Percentiles rank a stretch among this genome's conserved stretches.
These are phyloP conservation scores for Geum urbanum DNA, from an alignment of 306 rosid species.

Conservation along the genomic window DNA sequence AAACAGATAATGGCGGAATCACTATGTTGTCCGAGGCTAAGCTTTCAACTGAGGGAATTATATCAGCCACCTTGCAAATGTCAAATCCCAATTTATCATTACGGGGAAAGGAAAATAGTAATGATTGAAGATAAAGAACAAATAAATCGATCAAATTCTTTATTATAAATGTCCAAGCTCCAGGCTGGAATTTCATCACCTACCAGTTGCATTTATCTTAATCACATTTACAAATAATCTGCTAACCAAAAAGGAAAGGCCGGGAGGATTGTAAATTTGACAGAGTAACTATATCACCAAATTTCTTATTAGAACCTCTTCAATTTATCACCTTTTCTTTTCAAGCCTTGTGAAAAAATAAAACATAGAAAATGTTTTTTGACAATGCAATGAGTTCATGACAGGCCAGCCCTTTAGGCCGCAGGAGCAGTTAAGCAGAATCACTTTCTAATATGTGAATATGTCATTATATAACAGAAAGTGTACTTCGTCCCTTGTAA, in stretches of 20 bases:
- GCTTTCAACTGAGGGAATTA: conserved; percentile 68
- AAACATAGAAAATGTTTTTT: too few relatives aligned
- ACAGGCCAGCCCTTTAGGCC: not conserved
- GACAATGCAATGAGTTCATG: too few relatives aligned
- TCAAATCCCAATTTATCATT: conserved; percentile 23
- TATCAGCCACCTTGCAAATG: conserved; percentile 53
- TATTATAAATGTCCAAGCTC: conserved; percentile 2
- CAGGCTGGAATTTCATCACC: not conserved
- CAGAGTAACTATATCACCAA: not conserved
- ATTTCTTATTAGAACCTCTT: not conserved
- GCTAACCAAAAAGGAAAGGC: not conserved
- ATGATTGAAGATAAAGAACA: conserved; percentile 12
- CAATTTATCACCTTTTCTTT: not conserved
- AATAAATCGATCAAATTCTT: conserved; percentile 4
- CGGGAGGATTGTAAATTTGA: not conserved
- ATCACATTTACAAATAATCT: not conserved
- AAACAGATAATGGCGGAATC: conserved; percentile 64
- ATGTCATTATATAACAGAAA: not conserved
- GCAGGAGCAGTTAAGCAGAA: not conserved
- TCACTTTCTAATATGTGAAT: not conserved
- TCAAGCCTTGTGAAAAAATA: too few relatives aligned
- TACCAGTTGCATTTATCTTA: not conserved
- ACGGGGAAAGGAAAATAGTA: conserved; percentile 9
- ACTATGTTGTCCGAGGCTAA: conserved; percentile 52
- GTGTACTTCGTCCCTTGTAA: not conserved